Conservation (phyloP, 73 alveolate species). For the Paraurostyla sp. region DNA sequence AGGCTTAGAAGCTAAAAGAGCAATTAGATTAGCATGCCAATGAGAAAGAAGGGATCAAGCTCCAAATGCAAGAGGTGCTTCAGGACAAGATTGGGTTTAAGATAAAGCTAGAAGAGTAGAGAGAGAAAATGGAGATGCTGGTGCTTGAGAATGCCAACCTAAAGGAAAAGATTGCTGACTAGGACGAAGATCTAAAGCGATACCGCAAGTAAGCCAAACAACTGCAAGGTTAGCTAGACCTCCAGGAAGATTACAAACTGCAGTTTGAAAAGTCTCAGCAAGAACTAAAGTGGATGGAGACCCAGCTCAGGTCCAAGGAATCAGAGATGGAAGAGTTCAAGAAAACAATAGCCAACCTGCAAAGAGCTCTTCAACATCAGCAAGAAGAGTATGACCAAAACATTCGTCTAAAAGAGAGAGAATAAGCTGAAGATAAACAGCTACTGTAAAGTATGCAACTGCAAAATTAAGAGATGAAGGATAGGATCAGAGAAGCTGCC, state of each 20-base stretch:
- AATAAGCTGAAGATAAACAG: conserved; percentile 29
- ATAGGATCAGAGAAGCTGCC: background rate
- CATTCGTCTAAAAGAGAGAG: conserved; percentile 33
- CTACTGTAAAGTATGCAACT: background rate
- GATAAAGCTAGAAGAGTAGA: conserved; percentile 21
- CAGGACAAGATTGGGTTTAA: conserved; percentile 11
- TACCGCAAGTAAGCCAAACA: background rate
- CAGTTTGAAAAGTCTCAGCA: background rate
- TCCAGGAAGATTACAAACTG: background rate
- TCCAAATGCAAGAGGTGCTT: background rate
- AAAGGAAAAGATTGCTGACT: background rate
- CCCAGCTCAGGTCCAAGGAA: conserved; percentile 20
- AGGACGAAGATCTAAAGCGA: conserved; percentile 35
- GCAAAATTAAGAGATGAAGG: conserved; percentile 2
- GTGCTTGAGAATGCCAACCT: conserved; percentile 7
- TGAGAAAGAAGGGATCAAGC: conserved; percentile 34
- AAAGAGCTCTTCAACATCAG: conserved; percentile 57
- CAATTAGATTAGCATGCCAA: background rate
- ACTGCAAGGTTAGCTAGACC: conserved; percentile 22
- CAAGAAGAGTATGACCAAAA: conserved; percentile 62
- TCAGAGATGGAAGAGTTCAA: conserved; percentile 21
- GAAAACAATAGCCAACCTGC: conserved; percentile 38
- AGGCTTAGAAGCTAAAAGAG: background rate
- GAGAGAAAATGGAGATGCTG: conserved; percentile 31
- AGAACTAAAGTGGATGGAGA: background rate